These are phyloP conservation scores for Jamesozyma gamospora DNA, from an alignment of 805 yeast genomes.

Conservation along the genomic window DNA sequence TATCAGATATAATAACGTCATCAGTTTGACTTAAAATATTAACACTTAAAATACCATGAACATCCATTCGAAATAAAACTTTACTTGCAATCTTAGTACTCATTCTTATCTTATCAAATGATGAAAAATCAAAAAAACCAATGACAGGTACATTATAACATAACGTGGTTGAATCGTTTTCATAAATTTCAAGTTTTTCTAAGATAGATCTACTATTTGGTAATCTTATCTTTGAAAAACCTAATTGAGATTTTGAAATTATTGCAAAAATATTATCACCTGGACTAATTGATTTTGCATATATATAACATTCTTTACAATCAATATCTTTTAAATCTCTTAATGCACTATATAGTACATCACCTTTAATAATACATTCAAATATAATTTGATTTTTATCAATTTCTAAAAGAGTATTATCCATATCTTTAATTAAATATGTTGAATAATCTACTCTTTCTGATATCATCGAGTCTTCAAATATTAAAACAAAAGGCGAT, in stretches of 20 bases:
- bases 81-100: conserved; percentile 43
- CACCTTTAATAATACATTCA: conserved; percentile 46
- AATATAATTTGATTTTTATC: conserved; percentile 36
- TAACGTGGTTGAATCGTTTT: conserved; percentile 17
- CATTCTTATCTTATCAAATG: conserved; percentile 39
- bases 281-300: conserved; percentile 29
- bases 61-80: conserved; percentile 47
- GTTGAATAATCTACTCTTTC: conserved; percentile 52
- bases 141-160: conserved; percentile 27
- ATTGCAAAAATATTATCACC: conserved; percentile 32
- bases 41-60: conserved; percentile 37
- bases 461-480: conserved; percentile 43
- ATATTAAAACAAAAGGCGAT: conserved; percentile 44
- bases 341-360: conserved; percentile 42
- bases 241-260: conserved; percentile 65
- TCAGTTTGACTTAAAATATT: conserved; percentile 35
- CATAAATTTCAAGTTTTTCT: conserved; percentile 43
- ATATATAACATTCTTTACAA: conserved; percentile 41
- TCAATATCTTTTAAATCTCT: conserved; percentile 48
- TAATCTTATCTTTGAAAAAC: conserved; percentile 52
- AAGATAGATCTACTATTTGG: conserved; percentile 55
- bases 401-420: conserved; percentile 32
- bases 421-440: conserved; percentile 29
- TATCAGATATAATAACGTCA: conserved; percentile 19
- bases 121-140: conserved; percentile 41